Evolutionary conservation across 331 rosid genomes (phyloP), one percentile per base, ranked within the genome.

Genomic region (Dryas integrifolia): DNA sequence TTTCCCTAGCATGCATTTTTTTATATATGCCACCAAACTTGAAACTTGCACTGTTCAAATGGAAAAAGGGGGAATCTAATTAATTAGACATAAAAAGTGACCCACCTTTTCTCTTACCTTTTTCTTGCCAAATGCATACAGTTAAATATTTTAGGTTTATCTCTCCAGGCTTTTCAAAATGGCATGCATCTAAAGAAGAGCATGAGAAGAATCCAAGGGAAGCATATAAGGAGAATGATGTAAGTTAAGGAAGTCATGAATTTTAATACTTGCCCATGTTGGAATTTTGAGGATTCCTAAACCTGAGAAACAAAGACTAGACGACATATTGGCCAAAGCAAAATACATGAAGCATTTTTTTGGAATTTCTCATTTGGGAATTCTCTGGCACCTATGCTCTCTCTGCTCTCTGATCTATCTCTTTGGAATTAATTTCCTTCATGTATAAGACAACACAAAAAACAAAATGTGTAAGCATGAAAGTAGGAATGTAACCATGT

Each of bases 221-320:
- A 73, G 75, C 88, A 78, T 38, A 80, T 82, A 82, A 82, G 80
- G 85, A 80, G 74, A 82, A 80, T 39, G 82, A 82, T 9, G 77
- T 82, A 82, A 85, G 88, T 86, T 77, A 84, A 83, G 72, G 59
- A 58, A 46, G 14, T 15, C 35, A 30, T 58, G 21, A 52, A 48
- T 39, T 81, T 50, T 69, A 73, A 76, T 85, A 74, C n/a, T 53
- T 52, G 59, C 46, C 71, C 73, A 49, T 70, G 81, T 50, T 55
- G 55, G 84, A 81, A 77, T 76, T 88, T 86, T 84, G 68, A 86
- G 83, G 89, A 88, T 86, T 90, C 94, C 87, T 72, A 69, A 63
- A 72, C 78, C 58, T 76, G 48, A 80, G 86, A 77, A 80, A 78
- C 90, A 83, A 74, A 49, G 72, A 85, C 90, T 82, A 83, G 3